phyloP scores from a whole-genome alignment of 2,329 filamentous ascomycete genomes.

The Nothophaeocryptopus gaeumannii region DNA sequence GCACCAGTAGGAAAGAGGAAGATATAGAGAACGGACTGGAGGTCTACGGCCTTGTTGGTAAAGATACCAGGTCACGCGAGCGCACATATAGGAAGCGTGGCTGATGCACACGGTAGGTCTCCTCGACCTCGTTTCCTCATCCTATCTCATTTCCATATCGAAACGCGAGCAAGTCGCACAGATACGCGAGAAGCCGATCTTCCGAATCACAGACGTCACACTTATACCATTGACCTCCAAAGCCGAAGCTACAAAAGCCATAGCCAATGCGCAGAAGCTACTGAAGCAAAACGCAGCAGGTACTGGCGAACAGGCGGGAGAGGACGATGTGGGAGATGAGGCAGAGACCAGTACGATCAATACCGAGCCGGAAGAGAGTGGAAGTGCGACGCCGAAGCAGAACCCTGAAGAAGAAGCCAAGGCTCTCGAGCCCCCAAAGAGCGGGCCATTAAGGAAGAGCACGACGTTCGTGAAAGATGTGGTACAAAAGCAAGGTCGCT shows the following conservation, averaged over 20 bases:
- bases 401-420: constrained; percentile 23
- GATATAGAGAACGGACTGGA: constrained; percentile 44
- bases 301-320: constrained; percentile 28
- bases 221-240: constrained; percentile 83
- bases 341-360: constrained; percentile 30
- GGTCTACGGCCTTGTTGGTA: constrained; percentile 56
- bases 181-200: constrained; percentile 76
- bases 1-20: constrained; percentile 39
- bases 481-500: constrained; percentile 75
- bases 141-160: constrained; percentile 84
- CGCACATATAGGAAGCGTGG: not conserved
- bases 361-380: constrained; percentile 31
- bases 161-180: constrained; percentile 84
- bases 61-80: constrained; percentile 18
- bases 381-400: constrained; percentile 16
- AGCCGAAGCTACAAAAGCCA: constrained; percentile 40
- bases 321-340: constrained; percentile 30
- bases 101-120: constrained; percentile 59
- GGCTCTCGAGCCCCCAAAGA: constrained; percentile 34
- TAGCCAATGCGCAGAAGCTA: constrained; percentile 31
- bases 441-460: constrained; percentile 35
- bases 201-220: constrained; percentile 82
- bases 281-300: constrained; percentile 9
- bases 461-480: constrained; percentile 84
- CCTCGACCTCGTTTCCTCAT: constrained; percentile 74